Evolutionary conservation across 2,329 filamentous ascomycete genomes (phyloP).

Genomic region (Fusarium clavum): DNA sequence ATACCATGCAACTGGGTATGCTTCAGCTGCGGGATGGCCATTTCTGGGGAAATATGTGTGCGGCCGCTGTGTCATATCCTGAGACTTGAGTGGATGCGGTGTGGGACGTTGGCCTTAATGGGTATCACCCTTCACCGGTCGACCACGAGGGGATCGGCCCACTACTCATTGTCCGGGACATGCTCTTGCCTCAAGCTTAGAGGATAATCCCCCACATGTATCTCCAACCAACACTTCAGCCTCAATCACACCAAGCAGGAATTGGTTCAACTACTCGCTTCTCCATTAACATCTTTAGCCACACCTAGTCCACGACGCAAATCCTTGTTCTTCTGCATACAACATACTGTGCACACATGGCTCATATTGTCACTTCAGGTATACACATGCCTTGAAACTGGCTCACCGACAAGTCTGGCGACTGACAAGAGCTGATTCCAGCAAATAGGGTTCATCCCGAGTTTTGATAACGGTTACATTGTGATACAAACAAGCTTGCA

Average conservation of each 20-base stretch:
- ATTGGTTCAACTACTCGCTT: conserved; percentile 10
- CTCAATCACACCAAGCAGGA: conserved; percentile 24
- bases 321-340: conserved; percentile 21
- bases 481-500: conserved; percentile 37
- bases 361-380: conserved; percentile 11
- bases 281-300: conserved; percentile 12
- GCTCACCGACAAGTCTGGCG: conserved; percentile 29
- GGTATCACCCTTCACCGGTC: conserved; percentile 34
- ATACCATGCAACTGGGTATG: conserved; percentile 26
- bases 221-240: conserved; percentile 42
- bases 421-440: conserved; percentile 22
- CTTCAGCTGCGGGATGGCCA: conserved; percentile 44
- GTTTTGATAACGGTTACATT: conserved; percentile 34
- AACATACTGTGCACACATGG: neutral
- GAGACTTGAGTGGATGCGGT: conserved; percentile 38
- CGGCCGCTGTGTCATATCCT: conserved; percentile 36
- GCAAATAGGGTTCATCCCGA: conserved; percentile 45
- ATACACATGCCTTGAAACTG: conserved; percentile 14
- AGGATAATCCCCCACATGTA: conserved; percentile 45
- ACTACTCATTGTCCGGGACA: conserved; percentile 28
- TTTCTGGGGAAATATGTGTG: conserved; percentile 44
- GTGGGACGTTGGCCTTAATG: conserved; percentile 37
- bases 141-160: conserved; percentile 38
- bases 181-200: conserved; percentile 18
- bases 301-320: conserved; percentile 10